Evolutionary conservation across 2,329 filamentous ascomycete genomes (phyloP), one percentile per base, ranked within the genome.

Genomic region (Lasiodiplodia gonubiensis): DNA sequence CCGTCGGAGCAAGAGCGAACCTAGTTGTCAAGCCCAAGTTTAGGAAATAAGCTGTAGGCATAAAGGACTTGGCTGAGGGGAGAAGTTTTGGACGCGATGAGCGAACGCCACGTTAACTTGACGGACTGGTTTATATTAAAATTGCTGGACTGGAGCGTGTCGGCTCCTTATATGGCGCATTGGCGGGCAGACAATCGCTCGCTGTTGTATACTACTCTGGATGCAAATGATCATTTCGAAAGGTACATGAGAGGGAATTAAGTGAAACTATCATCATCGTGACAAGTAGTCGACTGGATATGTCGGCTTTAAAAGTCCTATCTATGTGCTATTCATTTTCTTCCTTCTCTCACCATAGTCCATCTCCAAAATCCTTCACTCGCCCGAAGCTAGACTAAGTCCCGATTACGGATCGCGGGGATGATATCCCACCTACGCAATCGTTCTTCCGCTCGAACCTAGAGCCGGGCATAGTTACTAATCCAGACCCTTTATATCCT

Each of bases 1-100:
- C 88, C 70, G 92, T 94, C 42, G 86, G 88, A 33, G 87, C 91
- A 30, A 87, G 95, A 81, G 90, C 91, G 39, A 98, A 97, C 59
- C 57, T 68, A 39, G 37, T 5, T 25, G 48, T 53, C 4, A 67
- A 66, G 54, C 23, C 37, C n/a, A 52, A 35, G 42, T n/a, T 25
- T 8, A 55, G 25, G 61, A 67, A 18, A 46, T 61, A 35, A 49
- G 49, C 42, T 8, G 21, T 12, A 42, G 27, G n/a, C 4, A n/a
- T 35, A 11, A 27, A 27, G 7, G 18, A 25, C 7, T 25, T 51
- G 12, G n/a, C 8, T 12, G 48, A 42, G 14, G 18, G 42, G 42
- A 46, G n/a, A 46, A 21, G 42, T 3, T 11, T 46, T 8, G 42
- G 42, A 8, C 7, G 18, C 7, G 18, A 10, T 11, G 42, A 46